Percentiles rank a stretch among this genome's conserved stretches.
Evolutionary conservation across 768 basidiomycete species (phyloP).

Genomic region (Postia placenta): DNA sequence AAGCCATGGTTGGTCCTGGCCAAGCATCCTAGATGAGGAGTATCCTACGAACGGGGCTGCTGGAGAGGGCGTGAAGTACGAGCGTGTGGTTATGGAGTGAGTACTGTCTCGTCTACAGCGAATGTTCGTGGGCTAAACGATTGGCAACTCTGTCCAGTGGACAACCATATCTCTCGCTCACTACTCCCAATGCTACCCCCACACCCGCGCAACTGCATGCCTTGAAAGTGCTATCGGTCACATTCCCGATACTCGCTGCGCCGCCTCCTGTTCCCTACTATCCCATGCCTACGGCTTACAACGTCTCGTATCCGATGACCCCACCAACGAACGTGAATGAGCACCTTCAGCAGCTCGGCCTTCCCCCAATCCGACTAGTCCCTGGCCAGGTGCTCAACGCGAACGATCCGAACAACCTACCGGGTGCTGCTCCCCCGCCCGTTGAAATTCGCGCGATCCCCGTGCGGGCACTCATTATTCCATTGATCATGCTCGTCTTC

Average conservation of each 20-base stretch:
- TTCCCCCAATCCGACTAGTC: conserved; percentile 42
- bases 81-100: conserved; percentile 23
- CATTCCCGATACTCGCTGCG: conserved; percentile 43
- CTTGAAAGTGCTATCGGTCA: conserved; percentile 53
- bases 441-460: conserved; percentile 51
- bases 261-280: background rate
- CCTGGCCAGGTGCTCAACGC: conserved; percentile 22
- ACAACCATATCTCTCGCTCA: conserved; percentile 48
- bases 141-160: conserved; percentile 29
- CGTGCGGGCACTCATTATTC: conserved; percentile 60
- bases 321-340: conserved; percentile 41
- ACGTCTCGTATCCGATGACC: conserved; percentile 15
- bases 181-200: conserved; percentile 38
- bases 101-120: conserved; percentile 8
- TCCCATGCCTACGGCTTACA: background rate
- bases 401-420: conserved; percentile 23
- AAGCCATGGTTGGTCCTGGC: conserved; percentile 36
- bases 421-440: conserved; percentile 14
- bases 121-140: background rate
- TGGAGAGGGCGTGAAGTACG: conserved; percentile 28
- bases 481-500: conserved; percentile 59
- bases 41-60: conserved; percentile 22
- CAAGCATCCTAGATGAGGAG: conserved; percentile 33
- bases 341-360: conserved; percentile 59
- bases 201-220: conserved; percentile 60